Conservation (phyloP, 75 land plant species). For the Sequoiadendron giganteum region DNA sequence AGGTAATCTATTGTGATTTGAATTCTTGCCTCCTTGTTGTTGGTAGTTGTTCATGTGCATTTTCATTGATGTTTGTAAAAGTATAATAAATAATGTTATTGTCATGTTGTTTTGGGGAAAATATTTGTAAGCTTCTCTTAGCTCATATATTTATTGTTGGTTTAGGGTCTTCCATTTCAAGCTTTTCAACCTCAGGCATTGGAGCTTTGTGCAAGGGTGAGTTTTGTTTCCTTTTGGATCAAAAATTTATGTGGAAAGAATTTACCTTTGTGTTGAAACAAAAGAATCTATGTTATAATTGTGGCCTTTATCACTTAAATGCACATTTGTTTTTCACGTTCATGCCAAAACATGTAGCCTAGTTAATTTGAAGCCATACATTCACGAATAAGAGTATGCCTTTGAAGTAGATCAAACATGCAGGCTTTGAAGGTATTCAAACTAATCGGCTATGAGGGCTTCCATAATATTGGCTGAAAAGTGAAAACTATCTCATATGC, state of each 20-base stretch:
- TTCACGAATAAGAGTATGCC: not conserved
- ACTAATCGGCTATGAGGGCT: no score
- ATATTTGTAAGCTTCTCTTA: not conserved
- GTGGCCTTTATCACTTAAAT: not conserved
- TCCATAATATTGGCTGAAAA: not conserved
- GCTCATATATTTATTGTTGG: not conserved
- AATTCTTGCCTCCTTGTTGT: not conserved
- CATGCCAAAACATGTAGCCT: not conserved
- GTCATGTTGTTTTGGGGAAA: not conserved
- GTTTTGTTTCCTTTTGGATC: constrained; percentile 15
- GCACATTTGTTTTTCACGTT: not conserved
- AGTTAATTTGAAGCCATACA: not conserved
- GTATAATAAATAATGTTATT: not conserved
- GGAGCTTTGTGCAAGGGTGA: constrained; percentile 98
- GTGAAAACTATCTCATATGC: not conserved
- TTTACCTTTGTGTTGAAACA: not conserved
- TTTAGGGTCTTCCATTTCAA: constrained; percentile 49
- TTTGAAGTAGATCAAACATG: no score
- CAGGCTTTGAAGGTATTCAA: no score
- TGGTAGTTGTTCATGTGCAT: not conserved
- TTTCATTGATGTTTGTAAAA: not conserved
- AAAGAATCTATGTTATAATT: not conserved
- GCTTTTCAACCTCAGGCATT: constrained; percentile 83
- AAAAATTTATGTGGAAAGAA: not conserved
- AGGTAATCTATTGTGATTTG: constrained; percentile 38